Base-by-base conservation (phyloP, 2,329 filamentous ascomycete species). In the Aspergillus unguis region DNA sequence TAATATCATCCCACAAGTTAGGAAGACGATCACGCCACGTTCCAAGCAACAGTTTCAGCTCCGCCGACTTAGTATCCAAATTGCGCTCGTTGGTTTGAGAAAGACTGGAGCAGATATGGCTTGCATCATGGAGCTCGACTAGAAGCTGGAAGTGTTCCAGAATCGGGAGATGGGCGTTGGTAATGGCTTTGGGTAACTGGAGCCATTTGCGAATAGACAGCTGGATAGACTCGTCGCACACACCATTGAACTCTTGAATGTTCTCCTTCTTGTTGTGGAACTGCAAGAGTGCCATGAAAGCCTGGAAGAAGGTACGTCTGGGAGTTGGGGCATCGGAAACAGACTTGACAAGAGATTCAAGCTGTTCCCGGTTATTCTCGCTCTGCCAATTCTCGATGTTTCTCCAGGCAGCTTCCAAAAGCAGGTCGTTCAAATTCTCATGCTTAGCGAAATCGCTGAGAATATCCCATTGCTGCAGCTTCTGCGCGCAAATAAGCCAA, bases 1-100 rank as follows among this genome's bases (percentile, higher is more conserved):
- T 96, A 71, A 99, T 99, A 70, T 99, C 94, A 69, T 99, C 94
- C 94, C 94, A 99, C 3, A 96, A 88, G 66, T 99, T 99, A 1
- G 94, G 94, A 48, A 99, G 77, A 44, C 94, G 84, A 68, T 99
- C 94, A 53, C 94, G 85, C 94, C 94, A 99, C 6, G 92, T 94
- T 50, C 90, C 90, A 4, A 99, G 81, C 3, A 97, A 83, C 48
- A 99, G 75, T 75, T 99, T 99, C 2, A 99, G 81, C 74, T 99
- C 95, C 52, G 92, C 89, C 23, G 92, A 96, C 73, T 99, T 99
- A 58, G 86, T 84, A 64, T 99, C 95, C 44, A 99, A 78, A 66
- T 99, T 99, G 9, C 77, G 76, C 59, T 87, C 84, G 52, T 85
- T 96, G 2, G 94, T 99, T 62, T 85, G 85, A 1, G 89, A 84